Evolutionary conservation across 2,329 filamentous ascomycete species (phyloP).

Genomic region (Colletotrichum viniferum): DNA sequence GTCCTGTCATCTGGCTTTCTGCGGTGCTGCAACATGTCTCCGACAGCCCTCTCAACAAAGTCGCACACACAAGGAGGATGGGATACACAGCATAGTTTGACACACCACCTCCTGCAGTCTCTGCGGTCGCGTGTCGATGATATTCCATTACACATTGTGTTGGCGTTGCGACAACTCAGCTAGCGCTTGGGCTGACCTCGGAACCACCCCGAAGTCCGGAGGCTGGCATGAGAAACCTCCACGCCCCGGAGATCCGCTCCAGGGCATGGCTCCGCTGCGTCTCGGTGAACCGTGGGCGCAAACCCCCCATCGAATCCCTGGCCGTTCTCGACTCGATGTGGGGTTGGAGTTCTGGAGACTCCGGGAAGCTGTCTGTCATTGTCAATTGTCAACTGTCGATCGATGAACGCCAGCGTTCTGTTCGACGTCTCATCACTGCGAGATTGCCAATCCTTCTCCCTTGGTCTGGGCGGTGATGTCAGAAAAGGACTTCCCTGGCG

Average conservation of each 20-base stretch:
- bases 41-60: slow-evolving; percentile 7
- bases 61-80: not conserved
- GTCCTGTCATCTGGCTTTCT: not conserved
- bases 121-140: not conserved
- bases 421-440: not conserved
- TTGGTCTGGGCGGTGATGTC: slow-evolving; percentile 6
- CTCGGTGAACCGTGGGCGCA: slow-evolving; percentile 1
- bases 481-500: not conserved
- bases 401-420: not conserved
- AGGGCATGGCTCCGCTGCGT: slow-evolving; percentile 5
- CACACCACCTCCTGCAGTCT: slow-evolving; percentile 4
- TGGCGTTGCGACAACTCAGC: slow-evolving; percentile 11
- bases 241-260: slow-evolving; percentile 19
- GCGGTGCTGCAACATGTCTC: not conserved
- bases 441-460: not conserved
- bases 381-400: not conserved
- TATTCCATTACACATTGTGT: slow-evolving; percentile 1
- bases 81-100: slow-evolving; percentile 11
- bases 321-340: not conserved
- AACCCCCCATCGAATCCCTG: slow-evolving; percentile 8
- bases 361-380: not conserved
- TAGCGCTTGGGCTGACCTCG: slow-evolving; percentile 9
- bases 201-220: slow-evolving; percentile 18
- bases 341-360: not conserved
- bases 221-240: slow-evolving; percentile 3